A percentile compares a stretch with the other conserved stretches of the same genome.
These are phyloP conservation scores for Phallus indusiatus DNA, from an alignment of 768 basidiomycete species.

Conservation along the genomic window DNA sequence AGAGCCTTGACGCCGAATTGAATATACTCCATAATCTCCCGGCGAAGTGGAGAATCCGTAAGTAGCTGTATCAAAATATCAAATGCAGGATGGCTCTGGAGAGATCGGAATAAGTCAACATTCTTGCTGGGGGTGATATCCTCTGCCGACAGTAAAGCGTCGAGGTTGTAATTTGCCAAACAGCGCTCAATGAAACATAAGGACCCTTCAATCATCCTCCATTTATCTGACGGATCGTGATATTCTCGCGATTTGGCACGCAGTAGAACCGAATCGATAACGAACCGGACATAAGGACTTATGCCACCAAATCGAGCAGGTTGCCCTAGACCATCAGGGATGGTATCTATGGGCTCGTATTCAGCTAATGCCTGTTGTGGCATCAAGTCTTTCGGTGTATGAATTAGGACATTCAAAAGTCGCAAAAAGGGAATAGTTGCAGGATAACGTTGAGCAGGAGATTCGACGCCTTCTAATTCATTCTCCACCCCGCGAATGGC, in stretches of 20 bases:
- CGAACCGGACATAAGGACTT: slow-evolving; percentile 74
- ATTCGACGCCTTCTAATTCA: slow-evolving; percentile 83
- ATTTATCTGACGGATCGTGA: slow-evolving; percentile 62
- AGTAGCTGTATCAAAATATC: slow-evolving; percentile 75
- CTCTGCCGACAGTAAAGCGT: slow-evolving; percentile 49
- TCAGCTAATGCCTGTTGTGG: slow-evolving; percentile 51
- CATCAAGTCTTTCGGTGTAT: slow-evolving; percentile 67
- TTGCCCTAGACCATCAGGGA: slow-evolving; percentile 73
- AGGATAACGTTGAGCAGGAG: slow-evolving; percentile 69
- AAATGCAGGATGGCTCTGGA: slow-evolving; percentile 76
- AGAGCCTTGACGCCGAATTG: slow-evolving; percentile 74
- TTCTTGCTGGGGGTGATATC: slow-evolving; percentile 44
- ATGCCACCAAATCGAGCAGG: slow-evolving; percentile 76
- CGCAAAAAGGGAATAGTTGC: slow-evolving; percentile 83
- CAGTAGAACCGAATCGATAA: slow-evolving; percentile 77
- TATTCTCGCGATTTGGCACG: slow-evolving; percentile 46
- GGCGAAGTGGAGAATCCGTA: slow-evolving; percentile 61
- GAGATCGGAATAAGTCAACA: slow-evolving; percentile 40
- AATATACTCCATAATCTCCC: slow-evolving; percentile 66
- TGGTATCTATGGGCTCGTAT: slow-evolving; percentile 55
- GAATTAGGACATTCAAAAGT: slow-evolving; percentile 74
- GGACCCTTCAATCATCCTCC: slow-evolving; percentile 80
- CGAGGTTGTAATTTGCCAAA: slow-evolving; percentile 73
- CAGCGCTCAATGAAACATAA: slow-evolving; percentile 79
- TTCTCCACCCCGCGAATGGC: slow-evolving; percentile 73